Percentiles rank a stretch among this genome's conserved stretches.
phyloP scores from a whole-genome alignment of 2,329 filamentous ascomycete species.

The Blastomyces silverae region DNA sequence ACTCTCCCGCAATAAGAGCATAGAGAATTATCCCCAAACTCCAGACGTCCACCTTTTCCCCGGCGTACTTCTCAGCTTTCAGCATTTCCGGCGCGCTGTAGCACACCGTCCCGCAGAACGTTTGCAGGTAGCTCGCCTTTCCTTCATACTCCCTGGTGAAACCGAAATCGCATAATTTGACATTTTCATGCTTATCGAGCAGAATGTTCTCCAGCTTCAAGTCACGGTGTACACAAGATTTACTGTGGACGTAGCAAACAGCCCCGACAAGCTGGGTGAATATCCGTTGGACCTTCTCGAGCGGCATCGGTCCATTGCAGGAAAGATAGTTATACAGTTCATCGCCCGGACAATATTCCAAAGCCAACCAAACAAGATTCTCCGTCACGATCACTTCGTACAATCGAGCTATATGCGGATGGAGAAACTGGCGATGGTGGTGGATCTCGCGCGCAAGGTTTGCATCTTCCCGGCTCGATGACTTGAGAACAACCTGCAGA shows the following conservation, averaged over 20 bases:
- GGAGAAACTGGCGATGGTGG: slow-evolving; percentile 94
- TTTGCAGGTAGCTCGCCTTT: slow-evolving; percentile 88
- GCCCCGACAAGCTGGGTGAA: slow-evolving; percentile 94
- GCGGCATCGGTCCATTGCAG: slow-evolving; percentile 72
- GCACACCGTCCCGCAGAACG: slow-evolving; percentile 95
- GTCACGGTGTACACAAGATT: slow-evolving; percentile 93
- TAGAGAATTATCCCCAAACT: slow-evolving; percentile 90
- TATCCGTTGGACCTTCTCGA: slow-evolving; percentile 85
- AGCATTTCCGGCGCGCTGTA: slow-evolving; percentile 99
- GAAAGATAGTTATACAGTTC: slow-evolving; percentile 96
- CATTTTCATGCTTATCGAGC: slow-evolving; percentile 92
- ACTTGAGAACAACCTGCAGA: slow-evolving; percentile 87
- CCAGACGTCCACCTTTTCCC: slow-evolving; percentile 98
- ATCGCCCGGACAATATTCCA: slow-evolving; percentile 97
- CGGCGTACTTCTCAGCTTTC: slow-evolving; percentile 95
- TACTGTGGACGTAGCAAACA: slow-evolving; percentile 88
- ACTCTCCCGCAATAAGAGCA: slow-evolving; percentile 68
- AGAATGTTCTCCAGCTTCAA: slow-evolving; percentile 95
- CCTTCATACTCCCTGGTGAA: slow-evolving; percentile 98
- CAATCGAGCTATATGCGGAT: slow-evolving; percentile 90
- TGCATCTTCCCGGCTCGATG: slow-evolving; percentile 88
- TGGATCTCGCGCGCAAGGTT: slow-evolving; percentile 97
- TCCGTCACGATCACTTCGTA: slow-evolving; percentile 99
- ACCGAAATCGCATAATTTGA: slow-evolving; percentile 96
- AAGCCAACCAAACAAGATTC: slow-evolving; percentile 84